phyloP scores from a whole-genome alignment of 2,329 filamentous ascomycete species.

The Exserohilum rostratum region DNA sequence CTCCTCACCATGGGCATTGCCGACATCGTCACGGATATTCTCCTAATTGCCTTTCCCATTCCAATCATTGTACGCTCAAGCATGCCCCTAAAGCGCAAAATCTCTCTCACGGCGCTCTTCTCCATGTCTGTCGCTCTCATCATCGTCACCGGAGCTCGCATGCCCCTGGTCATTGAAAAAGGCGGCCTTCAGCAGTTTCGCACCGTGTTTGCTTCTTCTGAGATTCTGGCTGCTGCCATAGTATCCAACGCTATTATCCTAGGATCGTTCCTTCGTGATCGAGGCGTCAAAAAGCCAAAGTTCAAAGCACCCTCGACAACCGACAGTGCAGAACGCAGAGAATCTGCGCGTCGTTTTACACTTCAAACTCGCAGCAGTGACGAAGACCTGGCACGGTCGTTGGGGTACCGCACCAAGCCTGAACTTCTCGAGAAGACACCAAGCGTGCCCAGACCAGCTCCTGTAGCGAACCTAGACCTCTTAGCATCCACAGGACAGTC shows the following conservation, averaged over 20 bases:
- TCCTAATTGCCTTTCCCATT: constrained; percentile 87
- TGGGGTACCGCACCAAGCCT: constrained; percentile 72
- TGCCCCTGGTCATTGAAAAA: constrained; percentile 75
- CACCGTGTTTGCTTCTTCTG: constrained; percentile 85
- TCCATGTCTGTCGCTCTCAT: constrained; percentile 82
- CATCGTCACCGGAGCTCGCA: constrained; percentile 77
- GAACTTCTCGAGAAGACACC: constrained; percentile 54
- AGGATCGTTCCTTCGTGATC: constrained; percentile 89
- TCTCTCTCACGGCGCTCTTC: constrained; percentile 81
- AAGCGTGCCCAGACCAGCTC: constrained; percentile 50
- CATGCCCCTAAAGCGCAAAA: constrained; percentile 77
- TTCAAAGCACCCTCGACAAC: constrained; percentile 66
- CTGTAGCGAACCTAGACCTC: constrained; percentile 38
- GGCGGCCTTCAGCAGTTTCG: constrained; percentile 82
- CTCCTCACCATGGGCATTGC: constrained; percentile 87
- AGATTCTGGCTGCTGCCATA: constrained; percentile 85
- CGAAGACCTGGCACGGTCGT: constrained; percentile 81
- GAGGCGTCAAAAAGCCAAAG: constrained; percentile 84
- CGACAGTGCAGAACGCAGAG: constrained; percentile 62
- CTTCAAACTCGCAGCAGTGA: constrained; percentile 83
- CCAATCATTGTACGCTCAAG: constrained; percentile 82
- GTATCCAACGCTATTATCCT: constrained; percentile 89
- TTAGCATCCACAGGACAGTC: constrained; percentile 28
- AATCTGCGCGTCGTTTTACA: constrained; percentile 67
- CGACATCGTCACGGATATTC: constrained; percentile 86